Evolutionary conservation across 192 early-diverging fungal species (phyloP).

Genomic region (Geranomyces variabilis): DNA sequence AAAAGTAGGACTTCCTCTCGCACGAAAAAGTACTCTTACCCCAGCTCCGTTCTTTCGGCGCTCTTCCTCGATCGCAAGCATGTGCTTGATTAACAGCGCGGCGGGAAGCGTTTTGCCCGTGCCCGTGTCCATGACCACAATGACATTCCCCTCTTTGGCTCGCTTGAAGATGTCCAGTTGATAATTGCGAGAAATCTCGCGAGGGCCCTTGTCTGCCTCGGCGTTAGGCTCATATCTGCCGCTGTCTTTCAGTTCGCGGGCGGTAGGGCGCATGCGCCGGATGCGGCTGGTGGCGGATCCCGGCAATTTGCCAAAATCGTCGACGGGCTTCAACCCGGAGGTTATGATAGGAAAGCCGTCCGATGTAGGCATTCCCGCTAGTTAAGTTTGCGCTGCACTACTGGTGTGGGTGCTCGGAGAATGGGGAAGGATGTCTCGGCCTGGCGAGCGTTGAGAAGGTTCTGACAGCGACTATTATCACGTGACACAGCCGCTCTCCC

Average conservation of each 20-base stretch:
- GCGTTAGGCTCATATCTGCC: not conserved
- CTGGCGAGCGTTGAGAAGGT: too few relatives aligned
- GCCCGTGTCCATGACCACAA: constrained; percentile 91
- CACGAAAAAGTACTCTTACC: not conserved
- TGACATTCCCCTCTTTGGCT: constrained; percentile 74
- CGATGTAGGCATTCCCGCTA: too few relatives aligned
- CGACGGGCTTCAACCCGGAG: not conserved
- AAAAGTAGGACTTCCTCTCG: not conserved
- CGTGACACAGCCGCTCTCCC: too few relatives aligned
- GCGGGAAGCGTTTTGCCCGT: constrained; percentile 78
- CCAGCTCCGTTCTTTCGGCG: not conserved
- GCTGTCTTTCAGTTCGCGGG: not conserved
- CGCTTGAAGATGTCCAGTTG: constrained; percentile 69
- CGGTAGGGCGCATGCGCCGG: not conserved
- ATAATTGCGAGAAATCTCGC: constrained; percentile 45
- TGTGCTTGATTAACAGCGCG: constrained; percentile 82
- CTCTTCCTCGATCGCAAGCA: constrained; percentile 49
- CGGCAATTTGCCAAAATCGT: not conserved
- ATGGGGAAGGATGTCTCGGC: too few relatives aligned
- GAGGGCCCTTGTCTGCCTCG: not conserved
- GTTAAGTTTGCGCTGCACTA: too few relatives aligned
- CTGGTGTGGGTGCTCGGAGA: too few relatives aligned
- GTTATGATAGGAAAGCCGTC: constrained; percentile 12
- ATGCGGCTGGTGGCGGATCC: not conserved
- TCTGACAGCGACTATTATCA: too few relatives aligned